phyloP scores from a whole-genome alignment of 2,329 filamentous ascomycete genomes.

The Chaetomium olivaceum region DNA sequence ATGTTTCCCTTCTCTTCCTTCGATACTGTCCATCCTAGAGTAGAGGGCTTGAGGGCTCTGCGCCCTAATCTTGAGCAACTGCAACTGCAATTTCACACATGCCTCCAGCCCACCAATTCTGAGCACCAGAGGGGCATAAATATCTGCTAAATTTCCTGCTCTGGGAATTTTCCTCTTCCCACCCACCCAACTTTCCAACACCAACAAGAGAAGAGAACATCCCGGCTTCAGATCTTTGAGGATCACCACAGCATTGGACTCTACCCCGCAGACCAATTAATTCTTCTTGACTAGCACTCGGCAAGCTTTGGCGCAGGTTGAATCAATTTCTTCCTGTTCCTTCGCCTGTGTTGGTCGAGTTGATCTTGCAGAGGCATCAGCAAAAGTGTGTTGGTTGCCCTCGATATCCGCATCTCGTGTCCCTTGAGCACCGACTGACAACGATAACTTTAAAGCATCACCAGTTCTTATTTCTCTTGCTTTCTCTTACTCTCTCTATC shows the following conservation, averaged over 20 bases:
- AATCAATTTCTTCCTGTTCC: not conserved
- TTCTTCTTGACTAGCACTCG: not conserved
- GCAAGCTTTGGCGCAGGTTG: not conserved
- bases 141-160: not conserved
- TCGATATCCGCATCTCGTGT: not conserved
- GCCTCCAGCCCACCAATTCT: not conserved
- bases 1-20: not conserved
- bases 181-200: not conserved
- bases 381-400: not conserved
- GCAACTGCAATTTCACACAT: not conserved
- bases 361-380: not conserved
- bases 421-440: not conserved
- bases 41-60: conserved; percentile 1
- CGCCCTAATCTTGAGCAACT: not conserved
- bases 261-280: not conserved
- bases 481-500: not conserved
- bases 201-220: not conserved
- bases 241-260: not conserved
- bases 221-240: not conserved
- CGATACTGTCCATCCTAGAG: not conserved
- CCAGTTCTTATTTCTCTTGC: too few relatives aligned
- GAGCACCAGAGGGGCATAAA: not conserved
- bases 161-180: not conserved
- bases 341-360: not conserved
- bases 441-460: too few relatives aligned